Conservation (phyloP, 139 green algal genomes). For the Chlamydomonas asymmetrica region DNA sequence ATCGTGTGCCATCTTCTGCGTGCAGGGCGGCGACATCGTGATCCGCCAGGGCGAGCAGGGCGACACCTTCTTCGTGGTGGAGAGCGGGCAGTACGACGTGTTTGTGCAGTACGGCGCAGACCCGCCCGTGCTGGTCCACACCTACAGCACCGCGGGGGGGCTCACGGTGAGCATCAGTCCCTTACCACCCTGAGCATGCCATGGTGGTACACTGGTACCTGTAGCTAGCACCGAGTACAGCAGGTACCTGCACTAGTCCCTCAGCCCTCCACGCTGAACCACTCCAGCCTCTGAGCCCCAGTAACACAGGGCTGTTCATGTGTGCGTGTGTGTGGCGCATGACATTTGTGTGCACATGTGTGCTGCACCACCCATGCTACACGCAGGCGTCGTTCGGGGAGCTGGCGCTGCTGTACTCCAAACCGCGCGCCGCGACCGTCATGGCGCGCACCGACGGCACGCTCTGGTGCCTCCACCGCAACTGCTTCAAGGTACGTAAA, state of each 20-base stretch:
- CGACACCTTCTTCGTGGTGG: constrained; percentile 58
- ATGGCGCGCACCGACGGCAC: constrained; percentile 59
- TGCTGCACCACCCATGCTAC: too few relatives aligned
- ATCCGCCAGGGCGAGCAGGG: constrained; percentile 60
- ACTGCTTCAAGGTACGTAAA: constrained; percentile 37
- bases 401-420: constrained; percentile 66
- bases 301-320: neutral
- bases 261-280: too few relatives aligned
- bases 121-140: constrained; percentile 56
- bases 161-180: too few relatives aligned
- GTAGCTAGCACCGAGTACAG: too few relatives aligned
- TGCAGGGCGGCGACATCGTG: constrained; percentile 49
- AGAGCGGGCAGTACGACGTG: constrained; percentile 56
- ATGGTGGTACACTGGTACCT: too few relatives aligned
- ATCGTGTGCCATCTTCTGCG: neutral
- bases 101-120: constrained; percentile 39
- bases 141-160: constrained; percentile 43
- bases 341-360: neutral
- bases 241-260: too few relatives aligned
- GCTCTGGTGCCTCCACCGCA: constrained; percentile 67
- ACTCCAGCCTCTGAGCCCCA: too few relatives aligned
- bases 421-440: constrained; percentile 67
- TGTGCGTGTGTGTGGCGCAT: neutral
- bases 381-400: constrained; percentile 67
- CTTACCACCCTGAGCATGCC: too few relatives aligned